Evolutionary conservation across 768 basidiomycete genomes (phyloP).

Genomic region (Russula brevipes): DNA sequence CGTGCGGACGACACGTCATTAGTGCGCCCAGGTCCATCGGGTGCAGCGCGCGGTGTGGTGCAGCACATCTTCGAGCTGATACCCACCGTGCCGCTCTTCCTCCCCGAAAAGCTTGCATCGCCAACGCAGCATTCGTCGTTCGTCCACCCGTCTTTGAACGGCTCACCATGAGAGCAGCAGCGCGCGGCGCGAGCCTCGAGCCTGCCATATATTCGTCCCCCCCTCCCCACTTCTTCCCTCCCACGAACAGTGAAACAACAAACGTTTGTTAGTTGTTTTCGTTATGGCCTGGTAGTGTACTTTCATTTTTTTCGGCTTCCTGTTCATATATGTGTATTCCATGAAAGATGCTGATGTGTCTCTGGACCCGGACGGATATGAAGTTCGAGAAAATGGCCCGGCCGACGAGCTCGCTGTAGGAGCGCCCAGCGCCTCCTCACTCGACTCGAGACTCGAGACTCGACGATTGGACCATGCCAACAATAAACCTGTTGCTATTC

Average conservation of each 20-base stretch:
- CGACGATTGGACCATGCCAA: too few species aligned
- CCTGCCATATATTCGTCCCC: not conserved
- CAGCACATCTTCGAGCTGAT: conserved; percentile 78
- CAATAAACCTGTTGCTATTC: too few species aligned
- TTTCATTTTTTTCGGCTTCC: not conserved
- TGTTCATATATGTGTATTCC: conserved; percentile 17
- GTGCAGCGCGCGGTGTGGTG: conserved; percentile 43
- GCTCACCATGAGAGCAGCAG: conserved; percentile 30
- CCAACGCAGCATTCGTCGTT: conserved; percentile 32
- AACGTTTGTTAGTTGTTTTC: not conserved
- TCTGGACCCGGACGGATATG: not conserved
- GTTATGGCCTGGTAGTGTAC: conserved; percentile 7
- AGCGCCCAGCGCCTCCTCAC: too few species aligned
- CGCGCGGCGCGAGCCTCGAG: too few species aligned
- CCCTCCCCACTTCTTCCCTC: not conserved
- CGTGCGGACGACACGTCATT: conserved; percentile 41
- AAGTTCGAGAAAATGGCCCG: not conserved
- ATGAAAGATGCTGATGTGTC: conserved; percentile 2
- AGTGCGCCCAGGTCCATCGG: conserved; percentile 31
- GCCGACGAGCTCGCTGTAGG: not conserved
- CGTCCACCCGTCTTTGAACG: conserved; percentile 33
- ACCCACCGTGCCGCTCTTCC: conserved; percentile 67
- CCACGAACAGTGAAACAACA: not conserved
- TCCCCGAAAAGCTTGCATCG: conserved; percentile 44
- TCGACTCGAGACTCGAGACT: too few species aligned